A percentile compares a stretch with the other conserved stretches of the same genome.
phyloP scores from a whole-genome alignment of 2,329 filamentous ascomycete species.

The Diaporthe humulicola region DNA sequence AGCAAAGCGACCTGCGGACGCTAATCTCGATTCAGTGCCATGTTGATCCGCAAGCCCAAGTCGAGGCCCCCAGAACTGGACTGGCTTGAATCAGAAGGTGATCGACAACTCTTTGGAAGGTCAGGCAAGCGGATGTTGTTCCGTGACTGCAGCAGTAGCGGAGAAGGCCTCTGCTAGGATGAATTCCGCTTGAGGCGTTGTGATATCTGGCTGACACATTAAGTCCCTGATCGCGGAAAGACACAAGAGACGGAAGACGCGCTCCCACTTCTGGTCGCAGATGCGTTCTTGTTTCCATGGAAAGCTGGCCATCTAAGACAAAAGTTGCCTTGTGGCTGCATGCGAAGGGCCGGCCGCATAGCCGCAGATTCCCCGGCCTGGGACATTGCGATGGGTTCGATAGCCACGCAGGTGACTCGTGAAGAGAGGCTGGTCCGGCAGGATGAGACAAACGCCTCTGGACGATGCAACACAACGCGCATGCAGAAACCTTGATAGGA shows the following conservation, averaged over 20 bases:
- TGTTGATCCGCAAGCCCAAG: neutral
- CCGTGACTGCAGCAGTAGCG: neutral
- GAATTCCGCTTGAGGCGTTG: neutral
- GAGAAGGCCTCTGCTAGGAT: neutral
- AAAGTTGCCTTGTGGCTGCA: slow-evolving; percentile 7
- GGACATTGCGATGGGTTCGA: slow-evolving; percentile 12
- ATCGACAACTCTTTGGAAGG: neutral
- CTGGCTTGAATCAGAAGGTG: neutral
- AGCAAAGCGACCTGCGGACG: neutral
- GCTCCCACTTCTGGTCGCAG: neutral
- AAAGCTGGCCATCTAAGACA: neutral
- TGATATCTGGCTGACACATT: slow-evolving; percentile 9
- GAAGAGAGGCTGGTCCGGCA: slow-evolving; percentile 28
- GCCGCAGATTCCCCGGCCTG: slow-evolving; percentile 27
- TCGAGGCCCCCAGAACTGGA: neutral
- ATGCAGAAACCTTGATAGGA: slow-evolving; percentile 29
- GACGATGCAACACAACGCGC: slow-evolving; percentile 27
- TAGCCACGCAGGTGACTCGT: slow-evolving; percentile 20
- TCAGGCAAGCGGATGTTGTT: slow-evolving; percentile 6
- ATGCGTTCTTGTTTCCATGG: neutral
- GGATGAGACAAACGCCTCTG: slow-evolving; percentile 34
- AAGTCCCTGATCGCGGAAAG: neutral
- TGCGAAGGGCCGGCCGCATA: slow-evolving; percentile 1
- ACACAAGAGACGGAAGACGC: neutral
- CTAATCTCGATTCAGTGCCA: slow-evolving; percentile 14